Base-by-base conservation (phyloP, 768 basidiomycete genomes). In the Suillus luteus region DNA sequence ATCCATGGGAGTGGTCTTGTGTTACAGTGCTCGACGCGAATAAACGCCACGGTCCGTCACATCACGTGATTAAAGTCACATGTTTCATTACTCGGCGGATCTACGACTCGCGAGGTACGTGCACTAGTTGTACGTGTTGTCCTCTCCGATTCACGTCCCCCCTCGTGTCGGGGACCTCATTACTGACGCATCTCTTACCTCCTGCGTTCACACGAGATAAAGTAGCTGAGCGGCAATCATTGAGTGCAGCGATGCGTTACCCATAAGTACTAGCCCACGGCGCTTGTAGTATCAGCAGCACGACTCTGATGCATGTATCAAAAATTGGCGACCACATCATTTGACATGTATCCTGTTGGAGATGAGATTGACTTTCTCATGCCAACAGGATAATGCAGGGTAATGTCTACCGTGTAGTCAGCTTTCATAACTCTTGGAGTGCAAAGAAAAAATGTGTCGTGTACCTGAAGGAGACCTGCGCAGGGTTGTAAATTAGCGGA, bases 41-140 rank as follows among this genome's bases (percentile, higher is more conserved):
- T 27, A 7, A 41, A n/a, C 19, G 6, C 19, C 75, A 60, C 74
- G 74, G 65, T 27, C 0, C 0, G 71, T 75, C 69, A 77, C 74
- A 38, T 60, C 74, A 75, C 72, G 71, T 75, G 74, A 17, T 6
- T 0, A 0, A 55, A 66, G 59, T 71, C 48, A 62, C 54, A 31
- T 3, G 31, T 31, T 31, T 4, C 31, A 31, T 31, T 31, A 4
- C 0, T 31, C 31, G 31, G n/a, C n/a, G n/a, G n/a, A n/a, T n/a
- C n/a, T n/a, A n/a, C n/a, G n/a, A n/a, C n/a, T n/a, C n/a, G n/a
- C n/a, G n/a, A n/a, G n/a, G 22, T 54, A 51, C 44, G 14, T 19
- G 17, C 7, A 59, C 33, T 9, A n/a, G 5, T 54, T 2, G 33
- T n/a, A n/a, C 19, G 15, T 14, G 9, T 24, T 51, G 7, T 51